These are phyloP conservation scores for Pelargonium cotyledonis DNA, from an alignment of 441 rosid species.

Conservation along the genomic window DNA sequence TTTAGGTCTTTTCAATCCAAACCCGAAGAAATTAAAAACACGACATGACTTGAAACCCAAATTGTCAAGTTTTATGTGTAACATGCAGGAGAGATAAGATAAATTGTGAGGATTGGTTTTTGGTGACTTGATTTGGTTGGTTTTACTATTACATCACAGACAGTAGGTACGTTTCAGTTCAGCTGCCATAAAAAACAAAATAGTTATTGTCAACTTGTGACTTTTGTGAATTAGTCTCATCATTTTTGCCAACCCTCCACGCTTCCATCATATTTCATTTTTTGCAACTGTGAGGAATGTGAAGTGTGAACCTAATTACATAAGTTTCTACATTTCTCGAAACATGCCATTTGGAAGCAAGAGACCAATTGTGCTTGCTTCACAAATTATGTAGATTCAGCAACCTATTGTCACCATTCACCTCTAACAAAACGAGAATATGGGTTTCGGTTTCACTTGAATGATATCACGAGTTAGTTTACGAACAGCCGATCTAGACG, in stretches of 20 bases:
- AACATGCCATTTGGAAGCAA: conserved; percentile 2
- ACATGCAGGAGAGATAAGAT: no score
- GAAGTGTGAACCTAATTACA: neutral
- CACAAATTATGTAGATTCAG: neutral
- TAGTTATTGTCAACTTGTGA: neutral
- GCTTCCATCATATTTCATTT: neutral
- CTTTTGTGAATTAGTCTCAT: neutral
- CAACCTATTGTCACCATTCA: neutral
- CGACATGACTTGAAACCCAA: no score
- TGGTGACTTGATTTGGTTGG: neutral
- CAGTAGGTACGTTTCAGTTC: neutral
- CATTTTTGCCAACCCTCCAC: neutral
- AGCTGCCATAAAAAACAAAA: conserved; percentile 1
- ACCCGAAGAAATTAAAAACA: no score
- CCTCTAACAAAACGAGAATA: no score
- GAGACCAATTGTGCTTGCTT: neutral
- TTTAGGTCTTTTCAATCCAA: no score
- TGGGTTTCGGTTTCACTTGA: no score
- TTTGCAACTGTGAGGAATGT: conserved; percentile 1
- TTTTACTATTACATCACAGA: neutral
- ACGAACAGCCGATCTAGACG: no score
- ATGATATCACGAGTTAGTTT: no score
- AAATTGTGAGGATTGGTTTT: neutral
- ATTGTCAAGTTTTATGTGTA: no score
- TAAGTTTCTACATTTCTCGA: neutral